Base-by-base conservation (phyloP, 164 flowering plant species). In the Liquidambar formosana region DNA sequence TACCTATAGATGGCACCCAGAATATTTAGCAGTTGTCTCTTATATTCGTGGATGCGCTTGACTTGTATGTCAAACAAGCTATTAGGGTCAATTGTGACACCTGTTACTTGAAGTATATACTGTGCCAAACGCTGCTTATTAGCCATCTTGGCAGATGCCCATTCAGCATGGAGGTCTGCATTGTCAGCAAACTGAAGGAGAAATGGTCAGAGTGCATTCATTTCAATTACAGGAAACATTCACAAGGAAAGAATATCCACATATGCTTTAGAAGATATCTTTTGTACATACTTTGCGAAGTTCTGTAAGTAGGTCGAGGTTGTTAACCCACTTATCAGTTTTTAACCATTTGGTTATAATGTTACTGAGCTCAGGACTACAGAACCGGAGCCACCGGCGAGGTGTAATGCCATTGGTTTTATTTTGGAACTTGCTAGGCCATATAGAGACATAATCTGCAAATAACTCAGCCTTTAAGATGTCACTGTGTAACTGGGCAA, bases 371-470 rank as follows among this genome's bases (percentile, higher is more conserved):
- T 90, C 95, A 53, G 99, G 97, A 73, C 84, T 95, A 88, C 97
- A 93, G 76, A 91, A 95, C 2, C 81, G 82, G 66, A 95, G 92
- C 99, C 99, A 95, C 23, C 99, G 79, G 43, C 98, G 97, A 70
- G 97, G 99, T 63, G 99, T 95, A 61, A 95, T 90, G 64, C 99
- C 99, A 77, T 95, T 95, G 52, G 99, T 95, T 71, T 95, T 95
- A 74, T 95, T 95, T 78, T 95, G 97, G 67, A 95, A 90, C 78
- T 93, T 93, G 71, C 77, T 78, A 12, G 99, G 99, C 99, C 99
- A 95, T 75, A 95, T 51, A 48, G 97, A 89, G 68, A 91, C 98
- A 74, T 90, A 95, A 65, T 95, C 97, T 46, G 87, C 90, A 82
- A 95, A 93, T 67, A 95, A 78, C 78, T 95, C 98, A 11, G 88